Evolutionary conservation across 768 basidiomycete genomes (phyloP).

Genomic region (Guyanaporus albipodus): DNA sequence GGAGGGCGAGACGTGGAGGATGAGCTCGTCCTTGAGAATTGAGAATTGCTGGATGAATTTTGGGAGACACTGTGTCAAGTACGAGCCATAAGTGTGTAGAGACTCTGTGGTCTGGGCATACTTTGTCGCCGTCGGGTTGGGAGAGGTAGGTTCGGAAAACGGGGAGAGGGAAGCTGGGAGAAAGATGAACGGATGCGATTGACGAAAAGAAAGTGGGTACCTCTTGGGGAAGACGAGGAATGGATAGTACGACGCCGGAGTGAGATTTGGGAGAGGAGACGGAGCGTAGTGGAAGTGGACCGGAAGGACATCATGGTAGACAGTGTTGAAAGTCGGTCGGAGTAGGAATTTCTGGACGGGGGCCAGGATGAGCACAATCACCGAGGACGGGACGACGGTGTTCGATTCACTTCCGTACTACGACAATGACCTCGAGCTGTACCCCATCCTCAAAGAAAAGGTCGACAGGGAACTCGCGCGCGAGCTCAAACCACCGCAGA

Average conservation of each 20-base stretch:
- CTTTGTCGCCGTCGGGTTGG: conserved; percentile 74
- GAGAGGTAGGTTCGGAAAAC: conserved; percentile 85
- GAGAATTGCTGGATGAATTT: conserved; percentile 99
- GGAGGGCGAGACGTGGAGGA: conserved; percentile 80
- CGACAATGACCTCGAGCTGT: conserved; percentile 84
- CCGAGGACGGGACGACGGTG: conserved; percentile 29
- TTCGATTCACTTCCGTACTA: conserved; percentile 93
- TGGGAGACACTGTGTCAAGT: conserved; percentile 88
- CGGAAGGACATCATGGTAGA: conserved; percentile 38
- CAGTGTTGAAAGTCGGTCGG: conserved; percentile 25
- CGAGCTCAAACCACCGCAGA: conserved; percentile 57
- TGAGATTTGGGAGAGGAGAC: conserved; percentile 36
- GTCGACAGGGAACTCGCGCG: conserved; percentile 74
- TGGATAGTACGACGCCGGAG: conserved; percentile 42
- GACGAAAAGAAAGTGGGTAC: conserved; percentile 27
- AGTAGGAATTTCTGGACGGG: conserved; percentile 28
- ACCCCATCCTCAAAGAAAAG: conserved; percentile 65
- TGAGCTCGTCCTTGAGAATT: conserved; percentile 92
- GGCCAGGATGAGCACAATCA: no score
- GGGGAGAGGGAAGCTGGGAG: conserved; percentile 64
- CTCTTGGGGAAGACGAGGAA: conserved; percentile 45
- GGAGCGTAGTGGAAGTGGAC: conserved; percentile 31
- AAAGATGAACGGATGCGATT: conserved; percentile 8
- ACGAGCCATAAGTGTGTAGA: conserved; percentile 90
- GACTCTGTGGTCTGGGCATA: conserved; percentile 71